A percentile compares a stretch with the other conserved stretches of the same genome.
Conservation (phyloP, 2,329 filamentous ascomycete genomes). For the Penicillium sp. region DNA sequence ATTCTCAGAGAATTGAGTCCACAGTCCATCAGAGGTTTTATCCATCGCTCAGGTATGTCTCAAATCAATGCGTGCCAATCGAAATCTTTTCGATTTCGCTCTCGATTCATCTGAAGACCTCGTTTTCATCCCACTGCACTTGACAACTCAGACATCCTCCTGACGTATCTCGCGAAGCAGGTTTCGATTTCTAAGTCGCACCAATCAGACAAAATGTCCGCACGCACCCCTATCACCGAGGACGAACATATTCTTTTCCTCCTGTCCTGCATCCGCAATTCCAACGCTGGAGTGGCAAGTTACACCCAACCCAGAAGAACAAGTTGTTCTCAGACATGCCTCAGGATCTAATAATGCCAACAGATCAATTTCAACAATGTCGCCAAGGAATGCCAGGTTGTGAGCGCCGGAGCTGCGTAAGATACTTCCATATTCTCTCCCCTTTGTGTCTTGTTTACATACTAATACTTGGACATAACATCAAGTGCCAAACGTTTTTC, state of each 20-base stretch:
- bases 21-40: too few relatives aligned
- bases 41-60: too few relatives aligned
- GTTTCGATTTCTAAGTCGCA: not conserved
- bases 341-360: not conserved
- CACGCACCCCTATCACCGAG: not conserved
- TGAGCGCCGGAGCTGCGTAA: conserved; percentile 13
- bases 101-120: not conserved
- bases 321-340: not conserved
- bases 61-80: too few relatives aligned
- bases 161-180: not conserved
- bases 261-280: conserved; percentile 9
- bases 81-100: too few relatives aligned
- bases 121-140: not conserved
- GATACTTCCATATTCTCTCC: not conserved
- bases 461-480: not conserved
- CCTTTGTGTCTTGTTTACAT: not conserved
- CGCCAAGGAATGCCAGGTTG: not conserved
- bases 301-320: not conserved
- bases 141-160: too few relatives aligned
- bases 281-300: not conserved
- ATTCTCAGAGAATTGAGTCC: not conserved
- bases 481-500: conserved; percentile 7
- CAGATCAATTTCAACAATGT: conserved; percentile 8
- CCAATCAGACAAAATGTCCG: conserved; percentile 1
- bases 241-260: conserved; percentile 11